Conservation (phyloP, 805 yeast species). For the Candida odintsovae region DNA sequence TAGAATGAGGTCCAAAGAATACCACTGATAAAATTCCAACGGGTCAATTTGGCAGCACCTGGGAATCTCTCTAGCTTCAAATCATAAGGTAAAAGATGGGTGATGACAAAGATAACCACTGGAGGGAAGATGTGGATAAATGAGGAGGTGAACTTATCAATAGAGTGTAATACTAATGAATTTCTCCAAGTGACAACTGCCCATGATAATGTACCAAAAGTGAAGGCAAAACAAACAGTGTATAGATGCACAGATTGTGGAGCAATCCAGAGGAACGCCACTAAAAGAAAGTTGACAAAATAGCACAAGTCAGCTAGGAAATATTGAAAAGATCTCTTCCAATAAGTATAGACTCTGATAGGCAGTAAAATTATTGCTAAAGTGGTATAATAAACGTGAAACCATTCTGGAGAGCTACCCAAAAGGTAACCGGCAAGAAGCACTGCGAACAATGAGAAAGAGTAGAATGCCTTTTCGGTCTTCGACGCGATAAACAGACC, state of each 20-base stretch:
- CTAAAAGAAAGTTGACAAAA: constrained; percentile 69
- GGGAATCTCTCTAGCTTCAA: constrained; percentile 59
- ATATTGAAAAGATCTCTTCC: constrained; percentile 73
- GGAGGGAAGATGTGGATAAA: constrained; percentile 93
- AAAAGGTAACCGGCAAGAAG: constrained; percentile 70
- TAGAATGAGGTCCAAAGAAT: constrained; percentile 74
- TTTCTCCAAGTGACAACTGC: constrained; percentile 96
- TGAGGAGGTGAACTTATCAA: constrained; percentile 88
- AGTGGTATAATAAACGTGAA: constrained; percentile 69
- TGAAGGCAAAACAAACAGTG: constrained; percentile 77
- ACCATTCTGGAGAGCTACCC: constrained; percentile 70
- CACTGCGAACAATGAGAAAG: constrained; percentile 61
- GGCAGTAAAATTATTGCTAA: constrained; percentile 69
- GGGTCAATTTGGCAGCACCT: constrained; percentile 64
- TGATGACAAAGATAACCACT: constrained; percentile 75
- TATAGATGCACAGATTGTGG: constrained; percentile 71
- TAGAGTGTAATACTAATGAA: constrained; percentile 83
- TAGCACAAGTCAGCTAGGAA: constrained; percentile 91
- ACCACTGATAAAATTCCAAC: constrained; percentile 69
- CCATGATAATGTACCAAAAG: constrained; percentile 85
- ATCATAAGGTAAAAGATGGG: constrained; percentile 58
- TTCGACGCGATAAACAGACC: constrained; percentile 36
- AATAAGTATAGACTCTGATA: constrained; percentile 75
- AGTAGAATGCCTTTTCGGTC: constrained; percentile 77
- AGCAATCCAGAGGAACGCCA: constrained; percentile 75